Evolutionary conservation across 2,329 filamentous ascomycete species (phyloP), one percentile per base, ranked within the genome.

Genomic region (Clonostachys solani): DNA sequence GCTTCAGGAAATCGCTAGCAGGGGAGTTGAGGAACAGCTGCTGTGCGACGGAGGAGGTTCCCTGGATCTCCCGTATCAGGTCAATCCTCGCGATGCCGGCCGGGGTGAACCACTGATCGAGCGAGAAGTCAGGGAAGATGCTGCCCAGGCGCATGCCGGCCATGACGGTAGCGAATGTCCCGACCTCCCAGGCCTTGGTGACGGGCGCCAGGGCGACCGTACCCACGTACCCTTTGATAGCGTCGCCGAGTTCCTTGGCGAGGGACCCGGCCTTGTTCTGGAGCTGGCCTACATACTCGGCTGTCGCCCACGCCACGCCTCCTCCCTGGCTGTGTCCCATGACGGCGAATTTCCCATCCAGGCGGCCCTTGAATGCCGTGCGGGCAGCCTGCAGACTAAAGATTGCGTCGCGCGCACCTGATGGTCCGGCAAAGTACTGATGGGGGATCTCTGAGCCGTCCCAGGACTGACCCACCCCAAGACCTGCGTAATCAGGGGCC

Each of bases 241-340:
- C 43, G 0, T 44, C 2, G 5, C 16, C 10, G 23, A 29, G 23
- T 18, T n/a, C 17, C 36, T 38, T 38, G 15, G 36, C 36, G 36
- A 38, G 36, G 19, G 13, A 52, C 54, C 47, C 23, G 4, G 2
- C 29, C 0, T 63, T n/a, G 4, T n/a, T 55, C 5, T 52, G 46
- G 8, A 48, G 40, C 2, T 54, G 61, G 29, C 65, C 58, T 5
- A 55, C 45, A 13, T 53, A 49, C 0, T 50, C 51, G 2, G 43
- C 44, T 12, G 36, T 38, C 15, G 36, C 47, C 73, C 74, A 77
- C 0, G 67, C 66, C 2, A 62, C 62, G 0, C 61, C 63, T 8
- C 71, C 73, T 8, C 73, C 74, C 52, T 77, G 69, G 9, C 65
- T 71, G 45, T 75, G 70, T 2, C 73, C 72, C 47, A 69, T 60